These are phyloP conservation scores for Cokeromyces recurvatus DNA, from an alignment of 371 early-diverging fungal genomes.

Conservation along the genomic window DNA sequence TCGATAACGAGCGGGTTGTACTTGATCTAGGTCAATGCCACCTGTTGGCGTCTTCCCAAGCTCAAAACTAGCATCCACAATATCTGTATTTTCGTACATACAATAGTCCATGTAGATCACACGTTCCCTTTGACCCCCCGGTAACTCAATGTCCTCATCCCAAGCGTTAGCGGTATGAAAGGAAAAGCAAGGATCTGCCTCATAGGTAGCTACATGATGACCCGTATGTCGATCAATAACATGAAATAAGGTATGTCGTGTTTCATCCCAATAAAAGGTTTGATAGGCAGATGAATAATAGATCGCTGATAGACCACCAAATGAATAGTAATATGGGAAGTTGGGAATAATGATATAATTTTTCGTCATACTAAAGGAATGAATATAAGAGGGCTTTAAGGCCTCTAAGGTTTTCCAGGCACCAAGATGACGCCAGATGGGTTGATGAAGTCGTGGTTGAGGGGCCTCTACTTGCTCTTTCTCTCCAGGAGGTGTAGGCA, in stretches of 20 bases:
- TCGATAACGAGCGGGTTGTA: constrained; percentile 35
- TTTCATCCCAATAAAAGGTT: constrained; percentile 54
- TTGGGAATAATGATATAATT: constrained; percentile 61
- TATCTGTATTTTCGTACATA: constrained; percentile 46
- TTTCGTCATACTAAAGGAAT: constrained; percentile 59
- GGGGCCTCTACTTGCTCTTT: constrained; percentile 16
- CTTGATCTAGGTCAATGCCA: constrained; percentile 22
- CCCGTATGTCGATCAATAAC: constrained; percentile 50
- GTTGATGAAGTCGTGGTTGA: constrained; percentile 26
- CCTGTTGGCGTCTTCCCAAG: constrained; percentile 32
- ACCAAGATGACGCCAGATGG: constrained; percentile 43
- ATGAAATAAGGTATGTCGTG: constrained; percentile 47
- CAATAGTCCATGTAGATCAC: constrained; percentile 44
- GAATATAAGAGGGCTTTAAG: constrained; percentile 53
- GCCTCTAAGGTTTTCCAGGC: constrained; percentile 37
- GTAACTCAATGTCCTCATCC: constrained; percentile 42
- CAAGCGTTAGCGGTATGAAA: constrained; percentile 62
- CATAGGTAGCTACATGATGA: constrained; percentile 59
- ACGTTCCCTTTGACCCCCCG: constrained; percentile 32
- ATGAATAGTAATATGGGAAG: constrained; percentile 57
- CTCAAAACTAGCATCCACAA: constrained; percentile 46
- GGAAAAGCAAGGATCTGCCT: constrained; percentile 55
- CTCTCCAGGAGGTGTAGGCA: constrained; percentile 11
- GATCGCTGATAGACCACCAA: constrained; percentile 52
- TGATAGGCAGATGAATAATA: constrained; percentile 56